Evolutionary conservation across 805 yeast genomes (phyloP).

Genomic region (Candida morakotiae): DNA sequence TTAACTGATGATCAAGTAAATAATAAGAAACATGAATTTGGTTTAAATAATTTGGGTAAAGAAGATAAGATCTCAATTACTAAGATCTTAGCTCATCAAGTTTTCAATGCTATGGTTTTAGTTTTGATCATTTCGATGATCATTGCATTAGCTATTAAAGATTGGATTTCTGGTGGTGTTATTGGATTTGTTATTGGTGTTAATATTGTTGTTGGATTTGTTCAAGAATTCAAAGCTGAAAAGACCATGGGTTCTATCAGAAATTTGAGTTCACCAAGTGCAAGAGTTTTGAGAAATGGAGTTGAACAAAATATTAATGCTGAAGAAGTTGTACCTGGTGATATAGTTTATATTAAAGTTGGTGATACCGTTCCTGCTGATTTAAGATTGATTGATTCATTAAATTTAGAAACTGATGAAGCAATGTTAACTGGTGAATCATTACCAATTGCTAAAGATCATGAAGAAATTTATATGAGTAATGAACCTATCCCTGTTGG

Average conservation of each 20-base stretch:
- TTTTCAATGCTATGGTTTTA: constrained; percentile 74
- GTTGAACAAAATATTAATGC: constrained; percentile 54
- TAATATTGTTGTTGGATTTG: constrained; percentile 62
- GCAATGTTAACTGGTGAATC: constrained; percentile 67
- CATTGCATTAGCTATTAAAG: constrained; percentile 67
- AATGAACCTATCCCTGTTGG: constrained; percentile 53
- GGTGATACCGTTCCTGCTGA: constrained; percentile 82
- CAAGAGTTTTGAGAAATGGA: constrained; percentile 62
- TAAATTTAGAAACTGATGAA: constrained; percentile 70
- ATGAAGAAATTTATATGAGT: constrained; percentile 33
- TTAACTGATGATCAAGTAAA: constrained; percentile 16
- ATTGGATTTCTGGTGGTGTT: constrained; percentile 83
- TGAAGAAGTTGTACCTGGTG: constrained; percentile 70
- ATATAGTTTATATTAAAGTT: constrained; percentile 55
- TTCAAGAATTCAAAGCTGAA: constrained; percentile 72
- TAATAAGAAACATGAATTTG: constrained; percentile 31
- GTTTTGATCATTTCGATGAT: constrained; percentile 67
- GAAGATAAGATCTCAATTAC: constrained; percentile 51
- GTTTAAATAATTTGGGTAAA: constrained; percentile 60
- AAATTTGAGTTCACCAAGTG: constrained; percentile 66
- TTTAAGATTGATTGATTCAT: constrained; percentile 50
- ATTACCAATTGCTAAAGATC: constrained; percentile 57
- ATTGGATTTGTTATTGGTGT: constrained; percentile 62
- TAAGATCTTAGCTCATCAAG: constrained; percentile 58
- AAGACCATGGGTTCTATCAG: constrained; percentile 74